Conservation (phyloP, 2,329 filamentous ascomycete genomes). For the Pestalotiopsis sp. region DNA sequence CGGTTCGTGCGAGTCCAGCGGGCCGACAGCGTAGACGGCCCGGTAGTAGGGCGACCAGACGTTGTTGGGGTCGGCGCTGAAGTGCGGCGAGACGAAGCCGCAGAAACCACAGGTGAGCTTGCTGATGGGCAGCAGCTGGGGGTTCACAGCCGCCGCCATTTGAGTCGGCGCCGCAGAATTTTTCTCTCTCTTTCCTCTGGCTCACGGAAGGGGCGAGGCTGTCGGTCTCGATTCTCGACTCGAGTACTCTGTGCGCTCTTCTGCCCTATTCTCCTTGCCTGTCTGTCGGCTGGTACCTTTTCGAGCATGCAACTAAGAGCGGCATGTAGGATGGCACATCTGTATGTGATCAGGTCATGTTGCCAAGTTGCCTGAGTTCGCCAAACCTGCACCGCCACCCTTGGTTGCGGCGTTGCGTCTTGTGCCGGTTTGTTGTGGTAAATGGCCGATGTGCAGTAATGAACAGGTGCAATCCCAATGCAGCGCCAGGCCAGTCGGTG, state of each 20-base stretch:
- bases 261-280: background rate
- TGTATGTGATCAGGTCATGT: background rate
- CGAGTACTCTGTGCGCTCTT: background rate
- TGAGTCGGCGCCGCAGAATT: background rate
- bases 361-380: background rate
- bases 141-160: background rate
- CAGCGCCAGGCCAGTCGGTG: no score
- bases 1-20: background rate
- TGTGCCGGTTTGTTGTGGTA: background rate
- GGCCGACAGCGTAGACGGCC: constrained; percentile 25
- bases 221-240: no score
- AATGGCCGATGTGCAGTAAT: no score
- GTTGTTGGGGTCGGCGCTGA: constrained; percentile 11
- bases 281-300: background rate
- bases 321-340: background rate
- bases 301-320: background rate
- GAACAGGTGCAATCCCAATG: no score
- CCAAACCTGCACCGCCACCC: background rate
- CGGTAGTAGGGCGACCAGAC: constrained; percentile 25
- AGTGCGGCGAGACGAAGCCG: constrained; percentile 20
- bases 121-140: constrained; percentile 10
- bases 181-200: background rate
- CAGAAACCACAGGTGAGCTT: constrained; percentile 25
- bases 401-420: background rate
- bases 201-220: background rate